Base-by-base conservation (phyloP, 2,329 filamentous ascomycete species). In the Exophiala bonariae region DNA sequence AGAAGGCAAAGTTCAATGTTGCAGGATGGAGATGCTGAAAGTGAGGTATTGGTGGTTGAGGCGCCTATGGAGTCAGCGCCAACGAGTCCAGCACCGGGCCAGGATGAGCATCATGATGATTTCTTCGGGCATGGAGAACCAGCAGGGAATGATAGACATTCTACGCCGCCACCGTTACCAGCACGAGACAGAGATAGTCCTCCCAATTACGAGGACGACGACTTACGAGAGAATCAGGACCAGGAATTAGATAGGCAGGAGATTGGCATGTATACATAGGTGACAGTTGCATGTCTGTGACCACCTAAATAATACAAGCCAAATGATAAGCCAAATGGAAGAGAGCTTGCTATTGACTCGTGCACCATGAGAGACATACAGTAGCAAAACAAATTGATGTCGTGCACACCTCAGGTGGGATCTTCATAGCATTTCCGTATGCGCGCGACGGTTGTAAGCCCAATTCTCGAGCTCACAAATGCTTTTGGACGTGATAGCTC, bases 31-130 rank as follows among this genome's bases (percentile, higher is more conserved):
- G 63, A 67, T 9, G 57, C 61, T 4, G 66, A 69, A 8, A 62
- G 61, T 19, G 78, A 83, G 49, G 64, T 87, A 32, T 70, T 87
- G 3, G 78, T 88, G 13, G 82, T 87, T 10, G 78, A 80, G 48
- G 83, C 83, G 1, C 84, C 83, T 1, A 69, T 71, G 9, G 82
- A 86, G 51, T 86, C 82, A 3, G 76, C 80, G 50, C 79, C 80
- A 2, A 69, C 70, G 2, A 79, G 78, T 4, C 80, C 80, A 1
- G 56, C 68, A 4, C 64, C 60, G 6, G 75, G 18, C 13, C 23
- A 74, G 16, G 64, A 69, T 42, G 52, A 56, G 39, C 46, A 56
- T 44, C 40, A 54, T 36, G 56, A 56, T 40, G 54, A 55, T 7
- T 60, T 59, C 46, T 59, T 57, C 41, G 55, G 58, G 14, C 57